These are phyloP conservation scores for Syncephalastrum contaminatum DNA, from an alignment of 371 early-diverging fungal species.

Conservation along the genomic window DNA sequence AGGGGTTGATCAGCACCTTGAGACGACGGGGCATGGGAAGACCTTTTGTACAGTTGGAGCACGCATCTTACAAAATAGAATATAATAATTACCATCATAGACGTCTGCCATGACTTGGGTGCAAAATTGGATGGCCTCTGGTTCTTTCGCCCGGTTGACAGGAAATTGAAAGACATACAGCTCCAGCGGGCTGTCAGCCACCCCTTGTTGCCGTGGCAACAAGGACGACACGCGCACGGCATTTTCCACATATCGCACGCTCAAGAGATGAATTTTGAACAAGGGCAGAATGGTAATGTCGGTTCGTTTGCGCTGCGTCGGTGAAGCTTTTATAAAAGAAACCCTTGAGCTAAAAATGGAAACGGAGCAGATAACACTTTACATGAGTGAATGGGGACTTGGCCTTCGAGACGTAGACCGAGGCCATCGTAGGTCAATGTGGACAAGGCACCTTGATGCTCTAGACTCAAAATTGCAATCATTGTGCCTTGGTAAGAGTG, in stretches of 20 bases:
- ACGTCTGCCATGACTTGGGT: conserved; percentile 21
- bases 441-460: too few species aligned
- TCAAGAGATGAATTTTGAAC: conserved; percentile 29
- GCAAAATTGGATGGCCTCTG: conserved; percentile 30
- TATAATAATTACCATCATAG: conserved; percentile 24
- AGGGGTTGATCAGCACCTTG: conserved; percentile 73
- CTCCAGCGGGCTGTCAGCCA: conserved; percentile 30
- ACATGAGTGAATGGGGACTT: conserved; percentile 34
- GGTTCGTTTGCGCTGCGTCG: conserved; percentile 22
- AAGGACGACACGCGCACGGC: conserved; percentile 35
- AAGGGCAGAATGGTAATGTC: conserved; percentile 45
- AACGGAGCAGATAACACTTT: conserved; percentile 3
- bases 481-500: too few species aligned
- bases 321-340: neutral
- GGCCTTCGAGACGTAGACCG: conserved; percentile 51
- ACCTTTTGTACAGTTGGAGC: too few species aligned
- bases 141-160: conserved; percentile 16
- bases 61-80: too few species aligned
- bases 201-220: conserved; percentile 34
- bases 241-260: conserved; percentile 19
- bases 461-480: too few species aligned
- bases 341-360: neutral
- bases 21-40: conserved; percentile 17
- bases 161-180: conserved; percentile 35
- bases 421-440: conserved; percentile 35